A percentile compares a stretch with the other conserved stretches of the same genome.
phyloP scores from a whole-genome alignment of 129 eudicot genomes.

The Lactuca sativa region DNA sequence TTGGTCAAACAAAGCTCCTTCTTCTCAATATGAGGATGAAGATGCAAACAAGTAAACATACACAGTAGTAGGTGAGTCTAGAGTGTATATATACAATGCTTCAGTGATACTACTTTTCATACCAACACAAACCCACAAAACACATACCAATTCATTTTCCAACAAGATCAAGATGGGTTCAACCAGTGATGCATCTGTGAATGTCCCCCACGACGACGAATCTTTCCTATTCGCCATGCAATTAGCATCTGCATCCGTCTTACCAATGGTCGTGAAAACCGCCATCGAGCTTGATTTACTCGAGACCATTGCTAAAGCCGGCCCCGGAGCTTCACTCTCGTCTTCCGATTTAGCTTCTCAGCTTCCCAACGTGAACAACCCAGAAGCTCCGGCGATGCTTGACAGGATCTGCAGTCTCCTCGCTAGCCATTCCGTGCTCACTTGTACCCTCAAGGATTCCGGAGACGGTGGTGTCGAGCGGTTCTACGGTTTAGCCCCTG shows the following conservation, averaged over 20 bases:
- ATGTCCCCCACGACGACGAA: constrained; percentile 26
- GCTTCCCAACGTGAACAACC: constrained; percentile 29
- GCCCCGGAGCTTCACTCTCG: constrained; percentile 31
- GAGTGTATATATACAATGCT: constrained; percentile 16
- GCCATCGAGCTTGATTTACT: constrained; percentile 46
- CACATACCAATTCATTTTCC: not conserved
- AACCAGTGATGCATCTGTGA: not conserved
- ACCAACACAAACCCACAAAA: constrained; percentile 10
- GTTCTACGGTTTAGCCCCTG: constrained; percentile 80
- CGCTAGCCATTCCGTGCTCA: constrained; percentile 38
- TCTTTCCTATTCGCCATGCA: constrained; percentile 39
- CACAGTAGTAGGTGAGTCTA: constrained; percentile 21
- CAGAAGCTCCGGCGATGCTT: constrained; percentile 39
- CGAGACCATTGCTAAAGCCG: constrained; percentile 38
- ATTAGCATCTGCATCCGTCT: constrained; percentile 32
- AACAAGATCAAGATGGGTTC: constrained; percentile 34
- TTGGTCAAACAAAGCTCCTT: constrained; percentile 13
- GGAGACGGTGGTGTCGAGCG: constrained; percentile 57
- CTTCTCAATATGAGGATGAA: not conserved
- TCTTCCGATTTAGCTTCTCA: constrained; percentile 31
- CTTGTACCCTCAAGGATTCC: constrained; percentile 37
- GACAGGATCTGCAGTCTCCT: constrained; percentile 38
- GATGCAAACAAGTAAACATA: not conserved
- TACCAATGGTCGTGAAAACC: constrained; percentile 40
- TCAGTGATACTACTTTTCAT: constrained; percentile 3